These are phyloP conservation scores for Aotearoamyces nothofagi DNA, from an alignment of 2,329 filamentous ascomycete genomes.

Conservation along the genomic window DNA sequence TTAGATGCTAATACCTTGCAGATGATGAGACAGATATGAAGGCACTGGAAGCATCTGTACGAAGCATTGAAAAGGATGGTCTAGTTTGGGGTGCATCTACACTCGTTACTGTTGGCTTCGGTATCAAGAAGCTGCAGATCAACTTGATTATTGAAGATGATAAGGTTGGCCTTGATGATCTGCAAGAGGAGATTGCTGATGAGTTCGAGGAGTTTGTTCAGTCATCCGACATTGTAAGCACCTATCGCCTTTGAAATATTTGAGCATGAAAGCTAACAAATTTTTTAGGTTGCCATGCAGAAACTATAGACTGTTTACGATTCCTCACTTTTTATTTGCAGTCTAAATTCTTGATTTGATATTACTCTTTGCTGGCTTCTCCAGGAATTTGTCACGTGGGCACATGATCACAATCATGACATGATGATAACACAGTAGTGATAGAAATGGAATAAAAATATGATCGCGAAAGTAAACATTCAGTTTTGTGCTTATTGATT, in stretches of 20 bases:
- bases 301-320: slow-evolving; percentile 52
- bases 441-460: slow-evolving; percentile 8
- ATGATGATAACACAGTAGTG: slow-evolving; percentile 14
- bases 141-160: slow-evolving; percentile 96
- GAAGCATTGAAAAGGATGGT: slow-evolving; percentile 78
- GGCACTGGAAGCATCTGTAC: slow-evolving; percentile 66
- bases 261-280: slow-evolving; percentile 9
- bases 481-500: no score
- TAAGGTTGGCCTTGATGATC: slow-evolving; percentile 76
- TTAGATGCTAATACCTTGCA: no score
- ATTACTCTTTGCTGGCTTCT: slow-evolving; percentile 10
- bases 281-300: slow-evolving; percentile 57
- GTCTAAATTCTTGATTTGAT: slow-evolving; percentile 13
- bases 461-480: no score
- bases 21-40: slow-evolving; percentile 92
- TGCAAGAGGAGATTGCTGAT: slow-evolving; percentile 66
- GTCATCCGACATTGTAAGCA: slow-evolving; percentile 66
- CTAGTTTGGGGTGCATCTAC: slow-evolving; percentile 91
- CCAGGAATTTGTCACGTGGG: slow-evolving; percentile 7
- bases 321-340: slow-evolving; percentile 12
- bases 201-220: slow-evolving; percentile 91
- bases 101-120: slow-evolving; percentile 82
- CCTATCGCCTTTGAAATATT: not conserved
- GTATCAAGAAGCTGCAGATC: slow-evolving; percentile 99
- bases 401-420: slow-evolving; percentile 13